These are phyloP conservation scores for Excoecaria agallocha DNA, from an alignment of 345 rosid species.

Conservation along the genomic window DNA sequence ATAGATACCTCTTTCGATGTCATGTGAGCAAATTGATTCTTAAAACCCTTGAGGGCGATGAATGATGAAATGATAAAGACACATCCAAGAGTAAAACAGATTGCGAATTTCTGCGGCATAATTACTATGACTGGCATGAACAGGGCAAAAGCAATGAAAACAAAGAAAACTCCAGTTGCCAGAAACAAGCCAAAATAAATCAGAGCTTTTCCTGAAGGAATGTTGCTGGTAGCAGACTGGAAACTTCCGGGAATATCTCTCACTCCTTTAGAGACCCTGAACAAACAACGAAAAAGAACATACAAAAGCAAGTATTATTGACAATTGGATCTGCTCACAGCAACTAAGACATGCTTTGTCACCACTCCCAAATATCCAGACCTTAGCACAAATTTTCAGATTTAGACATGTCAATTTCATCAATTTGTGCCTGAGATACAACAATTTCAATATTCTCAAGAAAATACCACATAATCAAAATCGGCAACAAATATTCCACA, in stretches of 20 bases:
- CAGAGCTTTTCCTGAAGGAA: slow-evolving; percentile 88
- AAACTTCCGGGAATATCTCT: slow-evolving; percentile 77
- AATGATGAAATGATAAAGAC: slow-evolving; percentile 78
- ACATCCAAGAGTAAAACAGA: slow-evolving; percentile 91
- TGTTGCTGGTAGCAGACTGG: slow-evolving; percentile 80
- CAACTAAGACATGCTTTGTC: neutral
- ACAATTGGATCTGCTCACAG: neutral
- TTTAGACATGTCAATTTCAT: neutral
- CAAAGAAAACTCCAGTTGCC: slow-evolving; percentile 74
- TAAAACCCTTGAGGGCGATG: slow-evolving; percentile 86
- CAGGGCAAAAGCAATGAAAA: slow-evolving; percentile 80
- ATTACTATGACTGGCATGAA: slow-evolving; percentile 91
- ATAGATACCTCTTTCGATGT: slow-evolving; percentile 69
- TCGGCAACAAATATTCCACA: neutral
- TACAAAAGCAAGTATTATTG: neutral
- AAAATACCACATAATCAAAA: neutral
- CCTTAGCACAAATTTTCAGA: neutral
- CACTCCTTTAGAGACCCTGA: slow-evolving; percentile 90
- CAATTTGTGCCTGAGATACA: neutral
- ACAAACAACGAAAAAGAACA: neutral
- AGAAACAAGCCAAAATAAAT: slow-evolving; percentile 83
- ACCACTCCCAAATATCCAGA: neutral
- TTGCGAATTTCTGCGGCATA: slow-evolving; percentile 93
- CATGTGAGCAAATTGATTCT: slow-evolving; percentile 78
- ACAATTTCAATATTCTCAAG: neutral